Evolutionary conservation across 176 grass and related monocot genomes (phyloP), one percentile per base, ranked within the genome.

Genomic region (Neostapfia colusana): DNA sequence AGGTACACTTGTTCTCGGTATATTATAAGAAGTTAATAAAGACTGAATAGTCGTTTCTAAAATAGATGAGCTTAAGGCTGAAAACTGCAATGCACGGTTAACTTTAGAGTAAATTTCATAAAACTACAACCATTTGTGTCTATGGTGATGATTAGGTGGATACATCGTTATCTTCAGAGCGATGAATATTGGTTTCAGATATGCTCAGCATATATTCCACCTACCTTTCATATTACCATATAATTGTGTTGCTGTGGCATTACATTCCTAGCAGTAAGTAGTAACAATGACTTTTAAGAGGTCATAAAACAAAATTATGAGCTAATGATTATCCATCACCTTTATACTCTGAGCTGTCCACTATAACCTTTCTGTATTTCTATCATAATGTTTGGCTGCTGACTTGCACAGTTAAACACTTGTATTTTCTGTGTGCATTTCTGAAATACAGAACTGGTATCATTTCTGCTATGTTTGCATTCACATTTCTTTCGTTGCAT

Each of bases 1-100:
- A 73, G 88, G 91, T 93, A 80, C 60, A 39, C 3, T 65, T 77
- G 39, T 27, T 42, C 59, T 60, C 65, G 10, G 2, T 54, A 3
- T 62, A 14, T 41, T 21, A 24, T 65, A 41, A 42, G 37, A 12
- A 7, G 35, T 65, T 40, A 65, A 40, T 39, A 40, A 21, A 65
- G 0, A 65, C 18, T 21, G 17, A 39, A 24, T 10, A 8, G 12
- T 8, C 14, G 12, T 12, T 35, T 23, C 35, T 10, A 61, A 31
- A 31, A 61, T 58, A 58, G 26, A 58, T 12, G 9, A 12, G 27
- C 35, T 51, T 21, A 71, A 36, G 10, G 10, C 18, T 24, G 31
- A 51, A 39, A 53, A 48, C 5, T 41, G 7, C 2, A 25, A 8
- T 42, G 46, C 35, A 31, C 0, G n/a, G 34, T 61, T 40, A 11